A percentile compares a stretch with the other conserved stretches of the same genome.
These are phyloP conservation scores for Podospora australis DNA, from an alignment of 495 filamentous ascomycete genomes.

Conservation along the genomic window DNA sequence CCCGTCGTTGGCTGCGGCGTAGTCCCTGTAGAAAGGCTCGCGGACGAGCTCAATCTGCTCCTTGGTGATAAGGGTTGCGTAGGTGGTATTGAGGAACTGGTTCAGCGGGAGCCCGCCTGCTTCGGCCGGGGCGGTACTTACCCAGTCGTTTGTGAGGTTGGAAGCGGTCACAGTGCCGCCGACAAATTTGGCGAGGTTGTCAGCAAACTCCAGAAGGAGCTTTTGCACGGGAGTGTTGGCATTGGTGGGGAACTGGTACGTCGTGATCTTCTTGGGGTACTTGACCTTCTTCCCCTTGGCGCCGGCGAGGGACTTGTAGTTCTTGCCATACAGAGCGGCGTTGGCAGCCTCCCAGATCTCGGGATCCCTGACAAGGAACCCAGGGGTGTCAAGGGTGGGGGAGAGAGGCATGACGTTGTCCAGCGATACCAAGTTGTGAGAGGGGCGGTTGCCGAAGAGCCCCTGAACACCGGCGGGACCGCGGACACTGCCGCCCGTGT, in stretches of 20 bases:
- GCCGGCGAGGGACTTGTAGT: conserved; percentile 32
- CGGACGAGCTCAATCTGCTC: conserved; percentile 45
- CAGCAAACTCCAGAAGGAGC: conserved; percentile 34
- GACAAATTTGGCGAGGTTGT: conserved; percentile 36
- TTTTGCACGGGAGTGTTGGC: conserved; percentile 24
- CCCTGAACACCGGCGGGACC: conserved; percentile 30
- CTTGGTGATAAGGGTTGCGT: conserved; percentile 45
- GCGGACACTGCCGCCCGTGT: conserved; percentile 38
- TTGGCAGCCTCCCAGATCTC: conserved; percentile 39
- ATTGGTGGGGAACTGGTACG: conserved; percentile 28
- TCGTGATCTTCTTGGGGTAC: conserved; percentile 42
- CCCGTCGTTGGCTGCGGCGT: conserved; percentile 40
- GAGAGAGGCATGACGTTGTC: conserved; percentile 42
- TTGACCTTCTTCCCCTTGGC: conserved; percentile 20
- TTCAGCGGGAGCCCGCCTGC: conserved; percentile 17
- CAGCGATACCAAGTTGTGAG: conserved; percentile 28
- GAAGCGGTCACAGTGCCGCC: conserved; percentile 28
- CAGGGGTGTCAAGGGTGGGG: conserved; percentile 41
- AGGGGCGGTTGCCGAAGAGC: conserved; percentile 33
- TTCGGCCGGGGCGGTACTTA: conserved; percentile 27
- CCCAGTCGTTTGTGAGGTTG: conserved; percentile 36
- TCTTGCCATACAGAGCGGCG: conserved; percentile 39
- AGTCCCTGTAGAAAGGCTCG: conserved; percentile 48
- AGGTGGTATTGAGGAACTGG: conserved; percentile 38
- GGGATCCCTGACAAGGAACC: conserved; percentile 44